Evolutionary conservation across 352 stramenopile genomes (phyloP).

Genomic region (Globisporangium cederbergense): DNA sequence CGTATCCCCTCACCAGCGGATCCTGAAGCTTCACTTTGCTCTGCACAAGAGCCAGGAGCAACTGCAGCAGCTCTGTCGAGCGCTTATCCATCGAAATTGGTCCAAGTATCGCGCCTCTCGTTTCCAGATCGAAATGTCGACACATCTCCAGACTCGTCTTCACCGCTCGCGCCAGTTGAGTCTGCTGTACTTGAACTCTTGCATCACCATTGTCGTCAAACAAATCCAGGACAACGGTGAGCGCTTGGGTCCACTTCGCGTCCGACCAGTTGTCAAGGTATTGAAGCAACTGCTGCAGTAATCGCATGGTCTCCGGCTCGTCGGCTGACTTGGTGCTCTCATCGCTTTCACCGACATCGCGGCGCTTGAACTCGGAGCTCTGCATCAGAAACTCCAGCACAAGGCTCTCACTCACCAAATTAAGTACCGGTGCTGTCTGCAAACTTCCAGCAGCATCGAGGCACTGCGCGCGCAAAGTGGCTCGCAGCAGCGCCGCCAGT

Average conservation of each 20-base stretch:
- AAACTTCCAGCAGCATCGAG: conserved; percentile 17
- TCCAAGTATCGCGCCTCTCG: conserved; percentile 4
- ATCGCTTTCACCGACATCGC: not conserved
- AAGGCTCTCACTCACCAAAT: conserved; percentile 29
- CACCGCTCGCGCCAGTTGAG: conserved; percentile 1
- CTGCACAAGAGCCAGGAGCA: conserved; percentile 10
- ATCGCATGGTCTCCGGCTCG: not conserved
- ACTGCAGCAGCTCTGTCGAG: conserved; percentile 10
- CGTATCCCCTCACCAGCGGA: not conserved
- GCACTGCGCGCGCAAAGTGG: conserved; percentile 22
- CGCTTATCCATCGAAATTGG: not conserved
- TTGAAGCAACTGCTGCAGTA: conserved; percentile 11
- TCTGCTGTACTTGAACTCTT: not conserved
- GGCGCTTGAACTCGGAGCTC: not conserved
- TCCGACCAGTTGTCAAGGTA: not conserved
- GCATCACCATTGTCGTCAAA: not conserved
- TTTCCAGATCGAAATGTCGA: conserved; percentile 4
- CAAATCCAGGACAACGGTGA: not conserved
- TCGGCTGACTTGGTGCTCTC: not conserved
- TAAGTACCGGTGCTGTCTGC: conserved; percentile 22
- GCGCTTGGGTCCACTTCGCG: conserved; percentile 3
- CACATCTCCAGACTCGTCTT: not conserved
- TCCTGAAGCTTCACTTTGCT: not conserved
- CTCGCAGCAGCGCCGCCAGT: conserved; percentile 27
- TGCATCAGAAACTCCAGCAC: conserved; percentile 25